These are phyloP conservation scores for Tolypocladium inflatum DNA, from an alignment of 2,329 filamentous ascomycete species.

Conservation along the genomic window DNA sequence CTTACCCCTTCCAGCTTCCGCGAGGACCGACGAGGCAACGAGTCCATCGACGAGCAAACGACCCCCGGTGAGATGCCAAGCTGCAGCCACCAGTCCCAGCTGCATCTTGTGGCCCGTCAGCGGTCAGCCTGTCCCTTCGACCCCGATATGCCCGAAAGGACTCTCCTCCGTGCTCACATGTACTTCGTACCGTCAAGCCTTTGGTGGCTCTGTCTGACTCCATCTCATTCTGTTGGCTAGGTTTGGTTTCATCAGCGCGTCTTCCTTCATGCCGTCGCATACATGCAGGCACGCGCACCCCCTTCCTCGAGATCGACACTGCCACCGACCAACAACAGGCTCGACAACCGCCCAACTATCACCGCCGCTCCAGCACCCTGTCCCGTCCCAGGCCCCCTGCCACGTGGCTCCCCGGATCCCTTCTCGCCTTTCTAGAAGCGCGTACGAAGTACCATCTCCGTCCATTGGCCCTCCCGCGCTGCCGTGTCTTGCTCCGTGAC, in stretches of 20 bases:
- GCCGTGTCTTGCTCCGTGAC: not conserved
- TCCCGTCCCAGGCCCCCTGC: not conserved
- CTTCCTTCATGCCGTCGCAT: not conserved
- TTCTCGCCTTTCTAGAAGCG: not conserved
- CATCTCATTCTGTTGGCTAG: not conserved
- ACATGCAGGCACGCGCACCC: not conserved
- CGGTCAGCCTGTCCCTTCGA: not conserved
- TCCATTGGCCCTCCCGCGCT: no score
- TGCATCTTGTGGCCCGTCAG: not conserved
- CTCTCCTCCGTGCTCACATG: not conserved
- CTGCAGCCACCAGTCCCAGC: not conserved
- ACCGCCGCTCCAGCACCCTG: not conserved
- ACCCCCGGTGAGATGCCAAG: not conserved
- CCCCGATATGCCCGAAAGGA: not conserved
- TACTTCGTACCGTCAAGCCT: not conserved
- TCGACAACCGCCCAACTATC: no score
- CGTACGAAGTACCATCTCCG: not conserved
- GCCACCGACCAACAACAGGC: not conserved
- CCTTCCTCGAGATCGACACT: not conserved
- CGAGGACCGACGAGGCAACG: not conserved
- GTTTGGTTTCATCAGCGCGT: not conserved
- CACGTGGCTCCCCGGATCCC: not conserved
- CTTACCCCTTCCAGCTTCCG: not conserved
- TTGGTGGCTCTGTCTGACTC: not conserved
- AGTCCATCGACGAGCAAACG: not conserved